These are phyloP conservation scores for Poronia punctata DNA, from an alignment of 495 filamentous ascomycete genomes.

Conservation along the genomic window DNA sequence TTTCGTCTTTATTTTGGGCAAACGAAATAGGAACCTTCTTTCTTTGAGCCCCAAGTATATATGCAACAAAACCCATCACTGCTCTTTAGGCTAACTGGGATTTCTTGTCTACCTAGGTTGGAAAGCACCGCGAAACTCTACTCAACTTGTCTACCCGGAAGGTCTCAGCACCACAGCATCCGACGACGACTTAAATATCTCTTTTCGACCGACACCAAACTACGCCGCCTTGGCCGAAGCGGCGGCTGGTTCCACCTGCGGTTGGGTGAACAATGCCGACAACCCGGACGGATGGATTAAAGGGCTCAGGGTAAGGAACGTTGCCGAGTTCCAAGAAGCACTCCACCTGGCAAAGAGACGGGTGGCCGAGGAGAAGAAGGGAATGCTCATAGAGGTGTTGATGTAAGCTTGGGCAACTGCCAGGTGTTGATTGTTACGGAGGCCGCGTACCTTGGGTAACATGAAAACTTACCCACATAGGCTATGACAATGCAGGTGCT, in stretches of 20 bases:
- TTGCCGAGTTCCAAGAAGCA: constrained; percentile 13
- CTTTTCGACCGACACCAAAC: constrained; percentile 20
- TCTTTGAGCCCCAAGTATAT: too few species aligned
- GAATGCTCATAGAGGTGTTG: constrained; percentile 18
- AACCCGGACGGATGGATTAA: constrained; percentile 12
- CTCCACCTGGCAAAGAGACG: constrained; percentile 2
- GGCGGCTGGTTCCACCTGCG: constrained; percentile 13
- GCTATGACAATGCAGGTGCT: too few species aligned
- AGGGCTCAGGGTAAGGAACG: constrained; percentile 12
- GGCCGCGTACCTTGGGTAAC: too few species aligned
- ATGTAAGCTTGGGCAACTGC: too few species aligned
- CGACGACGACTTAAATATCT: constrained; percentile 19
- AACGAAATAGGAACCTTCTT: too few species aligned
- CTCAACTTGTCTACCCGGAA: constrained; percentile 24
- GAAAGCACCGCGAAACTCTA: constrained; percentile 28
- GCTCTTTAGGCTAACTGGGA: too few species aligned
- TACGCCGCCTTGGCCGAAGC: constrained; percentile 18
- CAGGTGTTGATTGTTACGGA: too few species aligned
- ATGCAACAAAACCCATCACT: too few species aligned
- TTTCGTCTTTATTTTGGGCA: neutral
- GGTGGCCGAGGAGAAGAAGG: constrained; percentile 12
- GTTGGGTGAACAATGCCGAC: constrained; percentile 5
- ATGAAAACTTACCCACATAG: too few species aligned
- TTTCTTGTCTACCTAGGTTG: constrained; percentile 10
- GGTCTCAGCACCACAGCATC: constrained; percentile 16